Evolutionary conservation across 2,329 filamentous ascomycete genomes (phyloP).

Genomic region (Pezicula radicicola): DNA sequence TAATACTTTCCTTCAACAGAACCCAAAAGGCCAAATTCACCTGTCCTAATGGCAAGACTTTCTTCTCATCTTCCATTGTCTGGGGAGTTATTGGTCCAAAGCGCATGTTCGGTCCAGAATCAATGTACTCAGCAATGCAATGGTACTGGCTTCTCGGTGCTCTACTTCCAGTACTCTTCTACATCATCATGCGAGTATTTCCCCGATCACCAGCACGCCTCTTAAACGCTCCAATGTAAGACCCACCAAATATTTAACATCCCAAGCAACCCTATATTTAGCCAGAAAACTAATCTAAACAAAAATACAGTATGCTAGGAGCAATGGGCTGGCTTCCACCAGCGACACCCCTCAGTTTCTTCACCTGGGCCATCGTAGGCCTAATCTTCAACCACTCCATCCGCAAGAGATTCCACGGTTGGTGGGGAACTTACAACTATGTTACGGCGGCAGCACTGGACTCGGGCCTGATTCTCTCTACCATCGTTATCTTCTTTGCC

Average conservation of each 20-base stretch:
- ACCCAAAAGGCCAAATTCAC: slow-evolving; percentile 58
- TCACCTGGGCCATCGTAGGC: slow-evolving; percentile 70
- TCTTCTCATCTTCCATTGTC: slow-evolving; percentile 61
- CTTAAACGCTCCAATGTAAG: slow-evolving; percentile 41
- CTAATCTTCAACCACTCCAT: slow-evolving; percentile 68
- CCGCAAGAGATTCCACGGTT: slow-evolving; percentile 58
- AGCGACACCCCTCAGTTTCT: slow-evolving; percentile 71
- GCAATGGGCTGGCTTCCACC: slow-evolving; percentile 32
- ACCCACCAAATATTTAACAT: background rate
- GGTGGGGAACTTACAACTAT: slow-evolving; percentile 72
- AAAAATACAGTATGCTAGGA: slow-evolving; percentile 28
- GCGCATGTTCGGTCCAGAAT: slow-evolving; percentile 60
- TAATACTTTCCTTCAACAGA: slow-evolving; percentile 16
- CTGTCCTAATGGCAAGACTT: slow-evolving; percentile 64
- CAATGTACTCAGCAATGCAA: slow-evolving; percentile 60
- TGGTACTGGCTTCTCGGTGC: slow-evolving; percentile 67
- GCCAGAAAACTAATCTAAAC: background rate
- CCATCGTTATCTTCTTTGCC: slow-evolving; percentile 67
- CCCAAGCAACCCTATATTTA: too few species aligned
- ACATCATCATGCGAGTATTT: slow-evolving; percentile 48
- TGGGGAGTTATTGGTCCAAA: slow-evolving; percentile 65
- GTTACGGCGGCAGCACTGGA: slow-evolving; percentile 68
- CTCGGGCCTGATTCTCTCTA: slow-evolving; percentile 63
- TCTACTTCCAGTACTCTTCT: slow-evolving; percentile 53
- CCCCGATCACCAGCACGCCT: slow-evolving; percentile 61